Evolutionary conservation across 192 early-diverging fungal genomes (phyloP), one percentile per base, ranked within the genome.

Genomic region (Geranomyces michiganensis): DNA sequence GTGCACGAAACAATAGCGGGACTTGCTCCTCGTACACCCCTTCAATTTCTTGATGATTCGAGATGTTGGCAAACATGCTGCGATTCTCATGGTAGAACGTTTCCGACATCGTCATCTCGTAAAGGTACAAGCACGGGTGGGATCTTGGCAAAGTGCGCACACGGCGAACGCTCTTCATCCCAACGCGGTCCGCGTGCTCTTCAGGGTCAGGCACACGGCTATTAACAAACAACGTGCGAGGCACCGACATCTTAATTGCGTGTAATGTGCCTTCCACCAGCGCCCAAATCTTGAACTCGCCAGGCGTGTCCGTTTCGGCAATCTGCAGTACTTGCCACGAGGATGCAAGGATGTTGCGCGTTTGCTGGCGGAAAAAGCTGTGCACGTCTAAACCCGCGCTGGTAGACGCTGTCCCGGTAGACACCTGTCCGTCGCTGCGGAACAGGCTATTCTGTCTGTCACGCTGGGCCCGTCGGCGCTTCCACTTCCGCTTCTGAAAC

Each of bases 1-100:
- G 78, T 13, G 92, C 95, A 1, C 94, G 89, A 56, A 90, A 89
- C 55, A 92, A 56, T 4, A 93, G 75, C 17, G 92, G 90, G 6
- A 97, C 76, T 65, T 96, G 90, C 0, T 93, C 91, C 84, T 99
- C 97, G 74, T 99, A 99, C 8, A 97, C 92, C 43, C 96, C 97
- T 65, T 92, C 93, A 31, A 95, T 90, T 29, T 88, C 81, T 26
- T 94, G 90, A 76, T 96, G 90, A 67, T 89, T 92, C 65, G 96
- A 93, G 59, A 96, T 86, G 21, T 85, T 82, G 12, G 88, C 75
- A 79, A 95, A 90, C 68, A 91, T 84, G 65, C 88, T 88, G 17
- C 82, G 77, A 72, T 95, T 87, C 46, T 83, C 82, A 19, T 82
- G 86, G 77, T 88, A 99, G 17, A 90, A 85, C 7, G 71, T 59